Percentiles rank a stretch among this genome's conserved stretches.
phyloP scores from a whole-genome alignment of 441 rosid genomes.

The Rhodomyrtus psidioides region DNA sequence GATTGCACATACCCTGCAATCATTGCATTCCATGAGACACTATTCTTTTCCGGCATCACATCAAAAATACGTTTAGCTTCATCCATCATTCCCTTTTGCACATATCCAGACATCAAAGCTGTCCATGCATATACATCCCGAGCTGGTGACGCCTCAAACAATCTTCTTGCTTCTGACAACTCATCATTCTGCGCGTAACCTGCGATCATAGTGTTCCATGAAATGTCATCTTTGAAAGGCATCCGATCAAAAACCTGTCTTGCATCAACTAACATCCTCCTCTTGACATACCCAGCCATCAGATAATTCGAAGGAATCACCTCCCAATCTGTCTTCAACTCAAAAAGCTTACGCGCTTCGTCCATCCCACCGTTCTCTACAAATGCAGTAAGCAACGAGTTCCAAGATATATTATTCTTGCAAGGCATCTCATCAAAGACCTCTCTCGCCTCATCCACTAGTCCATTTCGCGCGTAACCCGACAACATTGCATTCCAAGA shows the following conservation, averaged over 20 bases:
- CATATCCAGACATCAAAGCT: conserved; percentile 10
- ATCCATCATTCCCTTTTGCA: conserved; percentile 12
- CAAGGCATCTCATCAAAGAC: conserved; percentile 9
- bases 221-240: conserved; percentile 6
- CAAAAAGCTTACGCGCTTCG: conserved; percentile 6
- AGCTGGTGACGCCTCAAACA: conserved; percentile 6
- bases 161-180: conserved; percentile 3
- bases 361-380: conserved; percentile 10
- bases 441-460: conserved; percentile 12
- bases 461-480: conserved; percentile 6
- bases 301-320: conserved; percentile 9
- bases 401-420: conserved; percentile 12
- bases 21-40: conserved; percentile 16
- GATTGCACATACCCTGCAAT: conserved; percentile 10
- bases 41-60: conserved; percentile 8
- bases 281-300: conserved; percentile 12
- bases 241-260: conserved; percentile 6
- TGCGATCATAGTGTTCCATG: conserved; percentile 11
- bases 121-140: conserved; percentile 18
- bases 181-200: conserved; percentile 10
- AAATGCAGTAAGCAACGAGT: conserved; percentile 7
- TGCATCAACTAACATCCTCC: conserved; percentile 6
- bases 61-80: conserved; percentile 3
- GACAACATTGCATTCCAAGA: conserved; percentile 12
- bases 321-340: conserved; percentile 10